A percentile compares a stretch with the other conserved stretches of the same genome.
These are phyloP conservation scores for Populus hybrid DNA, from an alignment of 441 rosid species.

Conservation along the genomic window DNA sequence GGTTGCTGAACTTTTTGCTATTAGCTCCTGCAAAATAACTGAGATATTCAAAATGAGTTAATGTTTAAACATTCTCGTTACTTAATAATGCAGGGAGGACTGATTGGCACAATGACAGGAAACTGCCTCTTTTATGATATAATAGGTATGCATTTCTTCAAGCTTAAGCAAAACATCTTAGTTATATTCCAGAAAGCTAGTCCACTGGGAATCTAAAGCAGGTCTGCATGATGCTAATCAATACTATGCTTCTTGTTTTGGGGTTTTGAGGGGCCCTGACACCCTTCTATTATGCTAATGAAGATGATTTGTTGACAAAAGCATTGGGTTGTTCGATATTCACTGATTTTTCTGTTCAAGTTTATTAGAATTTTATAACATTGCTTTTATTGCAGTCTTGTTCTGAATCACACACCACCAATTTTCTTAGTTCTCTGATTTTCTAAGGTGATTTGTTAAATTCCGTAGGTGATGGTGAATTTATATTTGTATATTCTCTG, in stretches of 20 bases:
- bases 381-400: neutral
- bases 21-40: neutral
- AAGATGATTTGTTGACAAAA: neutral
- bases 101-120: conserved; percentile 75
- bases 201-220: neutral
- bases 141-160: conserved; percentile 46
- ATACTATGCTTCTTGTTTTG: neutral
- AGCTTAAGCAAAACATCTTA: neutral
- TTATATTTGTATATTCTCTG: neutral
- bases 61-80: conserved; percentile 12
- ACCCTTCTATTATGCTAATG: neutral
- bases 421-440: neutral
- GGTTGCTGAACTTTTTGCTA: conserved; percentile 38
- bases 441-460: neutral
- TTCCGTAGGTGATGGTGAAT: neutral
- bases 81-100: conserved; percentile 54
- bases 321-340: no score
- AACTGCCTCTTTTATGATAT: conserved; percentile 66
- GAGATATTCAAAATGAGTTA: neutral
- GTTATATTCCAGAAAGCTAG: neutral
- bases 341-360: no score
- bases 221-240: neutral
- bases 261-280: neutral
- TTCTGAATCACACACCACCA: neutral
- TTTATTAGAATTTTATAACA: no score